These are phyloP conservation scores for Thermochaetoides thermophila DNA, from an alignment of 495 filamentous ascomycete species.

Conservation along the genomic window DNA sequence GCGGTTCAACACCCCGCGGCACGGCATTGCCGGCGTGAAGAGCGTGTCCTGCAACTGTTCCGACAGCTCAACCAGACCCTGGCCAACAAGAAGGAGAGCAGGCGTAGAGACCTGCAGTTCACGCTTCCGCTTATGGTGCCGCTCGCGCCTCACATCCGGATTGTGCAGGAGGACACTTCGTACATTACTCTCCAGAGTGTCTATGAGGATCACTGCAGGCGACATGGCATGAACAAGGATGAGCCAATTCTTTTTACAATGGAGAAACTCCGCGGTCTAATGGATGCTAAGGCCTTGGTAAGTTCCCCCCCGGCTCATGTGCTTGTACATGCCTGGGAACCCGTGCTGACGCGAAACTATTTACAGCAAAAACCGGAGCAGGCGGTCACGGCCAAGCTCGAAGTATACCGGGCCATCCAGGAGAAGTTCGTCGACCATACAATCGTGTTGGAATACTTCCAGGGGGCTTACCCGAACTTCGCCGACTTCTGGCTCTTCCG, in stretches of 20 bases:
- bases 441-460: conserved; percentile 78
- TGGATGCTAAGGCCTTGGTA: conserved; percentile 51
- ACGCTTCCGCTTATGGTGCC: conserved; percentile 91
- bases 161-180: conserved; percentile 87
- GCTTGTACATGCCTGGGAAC: background rate
- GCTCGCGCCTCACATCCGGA: conserved; percentile 76
- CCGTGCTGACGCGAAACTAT: conserved; percentile 11
- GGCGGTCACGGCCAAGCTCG: conserved; percentile 51
- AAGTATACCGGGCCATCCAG: conserved; percentile 83
- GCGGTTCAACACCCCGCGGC: conserved; percentile 91
- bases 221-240: conserved; percentile 76
- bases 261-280: conserved; percentile 69
- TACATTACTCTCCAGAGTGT: conserved; percentile 89
- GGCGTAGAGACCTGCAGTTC: conserved; percentile 87
- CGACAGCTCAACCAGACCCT: conserved; percentile 88
- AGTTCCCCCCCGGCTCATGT: no score
- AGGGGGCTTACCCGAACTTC: conserved; percentile 73
- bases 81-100: conserved; percentile 81
- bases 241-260: conserved; percentile 90
- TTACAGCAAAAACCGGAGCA: conserved; percentile 49
- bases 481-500: conserved; percentile 97
- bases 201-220: conserved; percentile 88
- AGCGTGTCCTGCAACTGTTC: conserved; percentile 93
- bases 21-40: conserved; percentile 80
- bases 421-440: conserved; percentile 74